Percentiles rank a stretch among this genome's conserved stretches.
These are phyloP conservation scores for Tuber umbilicatum DNA, from an alignment of 495 filamentous ascomycete species.

Conservation along the genomic window DNA sequence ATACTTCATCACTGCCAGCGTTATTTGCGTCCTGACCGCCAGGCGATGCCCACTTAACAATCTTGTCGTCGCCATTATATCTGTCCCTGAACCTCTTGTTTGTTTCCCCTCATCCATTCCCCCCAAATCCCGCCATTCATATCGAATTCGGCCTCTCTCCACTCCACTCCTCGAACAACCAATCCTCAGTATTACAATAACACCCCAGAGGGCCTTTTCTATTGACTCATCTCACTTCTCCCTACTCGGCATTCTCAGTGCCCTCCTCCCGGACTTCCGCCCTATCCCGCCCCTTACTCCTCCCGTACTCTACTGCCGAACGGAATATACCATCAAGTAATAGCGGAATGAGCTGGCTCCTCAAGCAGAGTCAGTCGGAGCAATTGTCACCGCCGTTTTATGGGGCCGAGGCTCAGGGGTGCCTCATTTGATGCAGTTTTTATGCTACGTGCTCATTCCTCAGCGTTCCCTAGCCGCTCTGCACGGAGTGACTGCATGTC, in stretches of 20 bases:
- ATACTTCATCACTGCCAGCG: background rate
- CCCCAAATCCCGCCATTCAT: background rate
- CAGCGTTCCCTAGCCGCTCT: background rate
- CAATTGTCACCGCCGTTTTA: background rate
- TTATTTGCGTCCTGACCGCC: background rate
- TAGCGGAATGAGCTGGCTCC: background rate
- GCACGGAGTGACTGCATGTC: background rate
- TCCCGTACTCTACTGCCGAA: background rate
- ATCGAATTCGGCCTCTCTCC: background rate
- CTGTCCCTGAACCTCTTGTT: background rate
- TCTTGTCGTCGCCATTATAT: background rate
- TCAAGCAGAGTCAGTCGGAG: background rate
- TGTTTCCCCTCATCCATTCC: conserved; percentile 3
- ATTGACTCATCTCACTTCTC: background rate
- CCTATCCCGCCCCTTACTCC: background rate
- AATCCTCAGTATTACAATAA: background rate
- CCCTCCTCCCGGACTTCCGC: background rate
- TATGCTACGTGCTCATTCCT: background rate
- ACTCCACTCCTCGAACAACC: background rate
- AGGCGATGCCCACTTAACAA: background rate
- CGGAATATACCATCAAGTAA: background rate
- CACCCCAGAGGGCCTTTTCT: background rate
- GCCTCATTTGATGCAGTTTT: background rate
- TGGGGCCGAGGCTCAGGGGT: background rate
- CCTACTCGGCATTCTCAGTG: background rate